Percentiles rank a stretch among this genome's conserved stretches.
These are phyloP conservation scores for Osmanthus fragrans DNA, from an alignment of 257 asterid genomes.

Conservation along the genomic window DNA sequence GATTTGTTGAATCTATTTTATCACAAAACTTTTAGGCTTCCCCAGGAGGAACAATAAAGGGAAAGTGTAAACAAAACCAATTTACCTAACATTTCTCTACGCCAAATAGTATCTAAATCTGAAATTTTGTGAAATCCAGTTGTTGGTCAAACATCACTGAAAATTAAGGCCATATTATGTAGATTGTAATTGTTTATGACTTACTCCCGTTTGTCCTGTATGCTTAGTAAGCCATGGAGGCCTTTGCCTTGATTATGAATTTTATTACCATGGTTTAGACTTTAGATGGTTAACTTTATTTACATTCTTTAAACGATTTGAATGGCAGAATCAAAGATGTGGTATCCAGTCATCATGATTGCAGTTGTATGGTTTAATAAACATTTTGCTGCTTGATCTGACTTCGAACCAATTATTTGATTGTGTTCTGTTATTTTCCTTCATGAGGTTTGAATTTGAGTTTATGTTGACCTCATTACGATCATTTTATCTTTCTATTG, in stretches of 20 bases:
- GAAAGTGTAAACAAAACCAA: background rate
- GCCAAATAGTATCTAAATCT: background rate
- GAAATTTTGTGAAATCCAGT: background rate
- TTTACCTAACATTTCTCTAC: background rate
- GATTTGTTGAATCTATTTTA: background rate
- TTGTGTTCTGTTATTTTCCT: constrained; percentile 4
- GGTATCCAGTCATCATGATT: background rate
- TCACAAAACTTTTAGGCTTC: background rate
- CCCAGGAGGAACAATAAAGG: background rate
- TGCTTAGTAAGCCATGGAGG: background rate
- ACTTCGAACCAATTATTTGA: background rate
- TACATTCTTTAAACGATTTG: background rate
- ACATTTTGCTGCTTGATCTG: constrained; percentile 6
- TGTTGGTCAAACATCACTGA: background rate
- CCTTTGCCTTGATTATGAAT: background rate
- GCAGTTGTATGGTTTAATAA: constrained; percentile 2
- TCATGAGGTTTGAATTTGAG: constrained; percentile 5
- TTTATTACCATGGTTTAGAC: background rate
- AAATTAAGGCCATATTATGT: background rate
- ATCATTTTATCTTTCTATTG: background rate
- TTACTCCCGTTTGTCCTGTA: background rate
- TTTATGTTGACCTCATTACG: background rate
- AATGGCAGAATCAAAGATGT: background rate
- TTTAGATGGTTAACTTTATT: background rate
- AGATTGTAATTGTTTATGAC: background rate